Conservation (phyloP, 78 protist genomes). For the Chrysochromulina parva region DNA sequence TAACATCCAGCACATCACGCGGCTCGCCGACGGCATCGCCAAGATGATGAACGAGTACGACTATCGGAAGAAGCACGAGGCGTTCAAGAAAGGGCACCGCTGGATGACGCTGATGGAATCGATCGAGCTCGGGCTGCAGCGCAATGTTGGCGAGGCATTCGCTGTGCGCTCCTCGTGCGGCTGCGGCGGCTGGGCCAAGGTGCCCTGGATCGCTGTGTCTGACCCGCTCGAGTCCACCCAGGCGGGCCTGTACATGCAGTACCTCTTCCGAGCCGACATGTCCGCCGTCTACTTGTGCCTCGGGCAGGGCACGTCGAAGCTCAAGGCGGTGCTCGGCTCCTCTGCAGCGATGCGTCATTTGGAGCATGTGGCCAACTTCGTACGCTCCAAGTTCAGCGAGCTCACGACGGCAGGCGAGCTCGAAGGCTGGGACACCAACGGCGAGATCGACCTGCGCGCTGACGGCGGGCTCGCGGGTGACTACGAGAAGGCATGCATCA, state of each 20-base stretch:
- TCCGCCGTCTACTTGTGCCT: background rate
- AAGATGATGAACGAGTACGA: no score
- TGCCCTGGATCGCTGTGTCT: background rate
- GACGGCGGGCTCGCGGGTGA: background rate
- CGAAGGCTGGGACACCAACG: background rate
- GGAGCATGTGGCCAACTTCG: background rate
- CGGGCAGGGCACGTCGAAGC: background rate
- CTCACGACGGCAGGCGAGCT: no score
- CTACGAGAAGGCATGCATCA: background rate
- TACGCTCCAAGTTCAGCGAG: background rate
- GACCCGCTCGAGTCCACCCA: background rate
- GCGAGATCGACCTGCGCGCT: background rate
- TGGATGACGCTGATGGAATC: background rate
- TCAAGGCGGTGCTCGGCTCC: background rate
- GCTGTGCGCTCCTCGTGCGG: constrained; percentile 10
- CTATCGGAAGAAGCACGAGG: no score
- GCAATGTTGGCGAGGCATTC: background rate
- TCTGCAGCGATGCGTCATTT: background rate
- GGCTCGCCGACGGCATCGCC: no score
- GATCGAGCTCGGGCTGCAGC: background rate
- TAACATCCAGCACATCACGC: no score
- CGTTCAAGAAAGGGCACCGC: background rate
- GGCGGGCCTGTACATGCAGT: background rate
- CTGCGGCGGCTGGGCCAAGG: constrained; percentile 2
- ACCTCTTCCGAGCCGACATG: background rate